Evolutionary conservation across 164 flowering plant species (phyloP), one percentile per base, ranked within the genome.

Genomic region (Magnolia officinalis): DNA sequence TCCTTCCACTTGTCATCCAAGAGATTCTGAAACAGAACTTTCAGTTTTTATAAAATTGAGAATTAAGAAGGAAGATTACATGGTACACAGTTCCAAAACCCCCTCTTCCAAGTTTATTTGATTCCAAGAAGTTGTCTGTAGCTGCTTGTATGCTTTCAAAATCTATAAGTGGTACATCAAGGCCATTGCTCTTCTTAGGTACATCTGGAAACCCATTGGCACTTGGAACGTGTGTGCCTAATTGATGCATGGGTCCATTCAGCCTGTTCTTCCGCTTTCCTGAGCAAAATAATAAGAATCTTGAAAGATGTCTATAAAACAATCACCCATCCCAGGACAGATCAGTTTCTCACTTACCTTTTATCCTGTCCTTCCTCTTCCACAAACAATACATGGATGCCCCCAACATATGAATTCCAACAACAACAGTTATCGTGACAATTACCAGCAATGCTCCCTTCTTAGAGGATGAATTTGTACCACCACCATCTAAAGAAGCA

Each of bases 91-190:
- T 64, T 29, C 74, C 64, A 58, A 55, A 72, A 2, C 74, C 74
- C 11, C 74, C 74, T 29, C 23, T 23, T 72, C 74, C 74, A 2
- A 72, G 74, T 37, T 55, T 72, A 58, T 72, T 72, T 55, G 74
- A 55, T 10, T 59, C 66, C 14, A 20, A 21, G 14, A 72, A 72
- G 49, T 72, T 72, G 6, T 24, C 21, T 13, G 65, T 29, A 19
- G 66, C 50, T 21, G 20, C 20, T 8, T 1, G 49, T 72, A 72
- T 24, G 20, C 21, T 8, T 24, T 55, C n/a, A 24, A 58, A 18
- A 72, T 52, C 24, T 6, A 23, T 14, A 23, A 55, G 6, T 18
- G 50, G 74, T 1, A 59, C 6, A 13, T 72, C 74, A 2, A 58
- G 4, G 49, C 5, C 31, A 11, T 66, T 11, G 21, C 7, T 26